Conservation (phyloP, 1,139 yeast species). For the Geotrichum klebahnii region DNA sequence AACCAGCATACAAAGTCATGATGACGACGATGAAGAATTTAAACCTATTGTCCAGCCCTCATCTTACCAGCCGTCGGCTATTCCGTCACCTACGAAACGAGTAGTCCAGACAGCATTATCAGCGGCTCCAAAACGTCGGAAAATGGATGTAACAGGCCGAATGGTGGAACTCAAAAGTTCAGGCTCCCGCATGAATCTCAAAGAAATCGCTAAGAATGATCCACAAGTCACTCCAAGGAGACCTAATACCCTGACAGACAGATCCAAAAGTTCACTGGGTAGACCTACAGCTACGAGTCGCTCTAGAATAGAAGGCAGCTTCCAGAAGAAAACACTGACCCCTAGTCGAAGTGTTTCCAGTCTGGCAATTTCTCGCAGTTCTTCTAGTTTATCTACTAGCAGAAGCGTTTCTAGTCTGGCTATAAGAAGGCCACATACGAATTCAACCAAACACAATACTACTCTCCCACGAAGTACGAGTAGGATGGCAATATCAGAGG, state of each 20-base stretch:
- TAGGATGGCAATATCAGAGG: not conserved
- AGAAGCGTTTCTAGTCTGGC: not conserved
- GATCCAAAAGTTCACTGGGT: not conserved
- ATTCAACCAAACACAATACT: not conserved
- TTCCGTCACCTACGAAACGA: conserved; percentile 17
- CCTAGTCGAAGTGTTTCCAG: not conserved
- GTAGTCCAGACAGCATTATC: conserved; percentile 15
- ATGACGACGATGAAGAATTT: conserved; percentile 11
- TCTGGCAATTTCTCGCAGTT: not conserved
- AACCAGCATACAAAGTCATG: conserved; percentile 1
- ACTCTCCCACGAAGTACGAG: not conserved
- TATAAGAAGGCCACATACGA: not conserved
- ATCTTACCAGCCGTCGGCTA: conserved; percentile 7
- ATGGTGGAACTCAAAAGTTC: conserved; percentile 21
- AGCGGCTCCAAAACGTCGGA: conserved; percentile 24
- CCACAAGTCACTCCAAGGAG: not conserved
- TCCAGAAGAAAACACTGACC: not conserved
- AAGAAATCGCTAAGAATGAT: not conserved
- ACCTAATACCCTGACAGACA: not conserved
- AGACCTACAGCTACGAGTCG: not conserved
- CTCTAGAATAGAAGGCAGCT: not conserved
- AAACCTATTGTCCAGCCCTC: conserved; percentile 3
- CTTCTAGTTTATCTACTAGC: not conserved
- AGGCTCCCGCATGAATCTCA: conserved; percentile 3
- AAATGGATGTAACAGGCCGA: conserved; percentile 21